These are phyloP conservation scores for Nicotiana rustica DNA, from an alignment of 305 asterid species.

Conservation along the genomic window DNA sequence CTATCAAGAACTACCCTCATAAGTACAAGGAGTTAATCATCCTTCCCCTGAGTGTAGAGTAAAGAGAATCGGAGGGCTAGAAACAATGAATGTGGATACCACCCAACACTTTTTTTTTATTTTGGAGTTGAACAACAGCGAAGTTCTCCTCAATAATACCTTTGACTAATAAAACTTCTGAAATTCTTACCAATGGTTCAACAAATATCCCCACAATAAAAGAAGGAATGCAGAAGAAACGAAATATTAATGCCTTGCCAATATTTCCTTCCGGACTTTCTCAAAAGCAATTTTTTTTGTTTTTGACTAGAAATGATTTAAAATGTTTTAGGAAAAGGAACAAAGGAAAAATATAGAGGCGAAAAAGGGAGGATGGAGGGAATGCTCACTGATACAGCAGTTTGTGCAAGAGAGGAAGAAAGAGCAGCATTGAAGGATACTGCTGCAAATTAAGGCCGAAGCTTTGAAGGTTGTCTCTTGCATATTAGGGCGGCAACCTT, in stretches of 20 bases:
- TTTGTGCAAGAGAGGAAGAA: too few species aligned
- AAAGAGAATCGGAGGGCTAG: neutral
- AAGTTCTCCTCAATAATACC: neutral
- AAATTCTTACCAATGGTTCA: neutral
- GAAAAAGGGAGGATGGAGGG: too few species aligned
- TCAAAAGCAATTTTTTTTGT: neutral
- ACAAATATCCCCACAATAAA: neutral
- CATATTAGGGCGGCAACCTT: neutral
- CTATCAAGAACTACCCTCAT: slow-evolving; percentile 12
- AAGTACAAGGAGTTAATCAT: neutral
- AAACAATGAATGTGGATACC: neutral
- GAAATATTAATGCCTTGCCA: neutral
- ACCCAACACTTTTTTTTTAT: neutral
- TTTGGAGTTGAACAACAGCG: slow-evolving; percentile 1
- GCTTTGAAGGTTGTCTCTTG: neutral
- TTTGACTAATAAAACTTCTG: slow-evolving; percentile 1
- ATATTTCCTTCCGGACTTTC: neutral
- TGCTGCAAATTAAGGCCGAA: too few species aligned
- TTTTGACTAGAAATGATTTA: neutral
- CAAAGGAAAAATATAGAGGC: too few species aligned
- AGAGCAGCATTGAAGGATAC: too few species aligned
- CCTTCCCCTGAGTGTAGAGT: neutral
- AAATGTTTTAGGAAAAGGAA: too few species aligned
- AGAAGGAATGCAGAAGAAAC: neutral
- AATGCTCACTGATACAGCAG: too few species aligned